Base-by-base conservation (phyloP, 495 filamentous ascomycete species). In the Annulohypoxylon bovei region DNA sequence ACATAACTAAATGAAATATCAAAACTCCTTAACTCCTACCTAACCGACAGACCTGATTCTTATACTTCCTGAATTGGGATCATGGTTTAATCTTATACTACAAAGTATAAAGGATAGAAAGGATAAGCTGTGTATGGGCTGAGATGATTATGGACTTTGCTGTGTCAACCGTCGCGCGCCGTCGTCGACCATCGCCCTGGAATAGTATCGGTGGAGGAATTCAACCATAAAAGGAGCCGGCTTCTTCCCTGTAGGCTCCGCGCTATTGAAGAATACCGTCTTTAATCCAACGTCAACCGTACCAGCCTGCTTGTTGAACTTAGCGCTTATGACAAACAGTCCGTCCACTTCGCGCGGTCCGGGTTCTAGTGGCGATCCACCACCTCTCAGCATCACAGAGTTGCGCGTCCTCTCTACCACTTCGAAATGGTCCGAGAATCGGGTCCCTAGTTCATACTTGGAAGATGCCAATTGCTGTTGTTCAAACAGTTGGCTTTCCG, bases 361-460 rank as follows among this genome's bases (percentile, higher is more conserved):
- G n/a, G 67, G 73, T 22, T 85, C 86, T 33, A 86, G 81, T 0
- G 91, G 91, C 2, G 86, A 86, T 62, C 90, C 90, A 16, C 90
- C 91, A 68, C 86, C 88, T 32, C 91, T 85, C 23, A 92, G 81
- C 11, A 85, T 76, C 37, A 92, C 88, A 4, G 81, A 79, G 23
- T 86, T 85, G 3, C 84, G 79, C 11, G 86, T 88, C 79, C 90
- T 89, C 59, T 89, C 87, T 4, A 93, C 76, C 0, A 93, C 90
- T 75, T 93, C 88, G 74, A 93, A 92, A 78, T 92, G 89, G 72
- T 93, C 90, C 22, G 89, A 91, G 65, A 92, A 84, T 28, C 85
- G 70, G 12, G 89, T 91, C 28, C 90, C 89, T 30, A 86, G 79
- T 25, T 88, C 84, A 73, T 91, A 93, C 22, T 67, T 78, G 18